Evolutionary conservation across 176 grass and related monocot species (phyloP).

Genomic region (Luzula sylvatica): DNA sequence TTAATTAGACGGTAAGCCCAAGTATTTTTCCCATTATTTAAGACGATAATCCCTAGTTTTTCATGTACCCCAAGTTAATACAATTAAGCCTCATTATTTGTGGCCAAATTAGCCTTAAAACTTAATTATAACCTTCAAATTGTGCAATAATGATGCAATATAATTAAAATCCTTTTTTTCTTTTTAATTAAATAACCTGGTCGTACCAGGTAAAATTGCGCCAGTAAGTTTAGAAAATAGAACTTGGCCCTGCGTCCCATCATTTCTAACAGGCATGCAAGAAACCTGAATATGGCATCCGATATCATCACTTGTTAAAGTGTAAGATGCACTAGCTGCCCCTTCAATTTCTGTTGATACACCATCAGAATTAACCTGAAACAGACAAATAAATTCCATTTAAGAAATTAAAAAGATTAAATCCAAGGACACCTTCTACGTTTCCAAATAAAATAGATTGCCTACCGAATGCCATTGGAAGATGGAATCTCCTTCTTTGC

Average conservation of each 20-base stretch:
- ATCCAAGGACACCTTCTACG: too few species aligned
- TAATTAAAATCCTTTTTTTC: neutral
- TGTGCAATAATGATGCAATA: too few species aligned
- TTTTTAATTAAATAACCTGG: slow-evolving; percentile 1
- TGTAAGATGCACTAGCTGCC: slow-evolving; percentile 58
- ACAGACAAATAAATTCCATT: too few species aligned
- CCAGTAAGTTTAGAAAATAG: slow-evolving; percentile 59
- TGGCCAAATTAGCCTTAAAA: too few species aligned
- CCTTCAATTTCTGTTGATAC: slow-evolving; percentile 54
- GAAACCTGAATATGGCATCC: slow-evolving; percentile 61
- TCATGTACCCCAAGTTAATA: too few species aligned
- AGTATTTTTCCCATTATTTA: too few species aligned
- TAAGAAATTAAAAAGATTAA: too few species aligned
- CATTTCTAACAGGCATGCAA: slow-evolving; percentile 74
- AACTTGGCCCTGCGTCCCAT: slow-evolving; percentile 54
- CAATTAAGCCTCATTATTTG: too few species aligned
- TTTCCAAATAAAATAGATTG: slow-evolving; percentile 3
- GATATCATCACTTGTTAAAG: slow-evolving; percentile 61
- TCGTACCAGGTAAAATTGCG: slow-evolving; percentile 77
- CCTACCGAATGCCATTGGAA: slow-evolving; percentile 75
- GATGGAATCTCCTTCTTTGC: slow-evolving; percentile 81
- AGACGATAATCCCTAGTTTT: too few species aligned
- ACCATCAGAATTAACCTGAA: slow-evolving; percentile 62
- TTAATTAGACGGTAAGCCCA: too few species aligned
- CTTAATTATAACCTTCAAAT: too few species aligned